Percentiles rank a stretch among this genome's conserved stretches.
phyloP scores from a whole-genome alignment of 2,329 filamentous ascomycete species.

The Botrytis paeoniae region DNA sequence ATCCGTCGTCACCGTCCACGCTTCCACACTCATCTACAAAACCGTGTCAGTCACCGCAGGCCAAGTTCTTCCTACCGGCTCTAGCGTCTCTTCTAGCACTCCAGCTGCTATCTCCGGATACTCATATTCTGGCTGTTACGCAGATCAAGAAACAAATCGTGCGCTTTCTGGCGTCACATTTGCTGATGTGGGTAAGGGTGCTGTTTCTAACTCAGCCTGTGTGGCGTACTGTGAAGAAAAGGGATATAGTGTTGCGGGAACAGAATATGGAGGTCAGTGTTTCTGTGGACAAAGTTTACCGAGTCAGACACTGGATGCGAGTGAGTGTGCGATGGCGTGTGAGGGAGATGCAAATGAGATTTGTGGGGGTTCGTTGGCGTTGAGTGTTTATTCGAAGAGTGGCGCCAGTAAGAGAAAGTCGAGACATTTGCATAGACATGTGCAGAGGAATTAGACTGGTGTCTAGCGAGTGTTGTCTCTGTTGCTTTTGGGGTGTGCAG shows the following conservation, averaged over 20 bases:
- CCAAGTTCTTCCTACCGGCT: constrained; percentile 26
- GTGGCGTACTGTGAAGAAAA: constrained; percentile 46
- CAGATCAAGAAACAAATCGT: constrained; percentile 39
- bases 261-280: constrained; percentile 48
- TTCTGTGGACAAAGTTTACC: constrained; percentile 46
- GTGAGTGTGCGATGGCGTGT: constrained; percentile 48
- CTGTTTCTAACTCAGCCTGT: constrained; percentile 47
- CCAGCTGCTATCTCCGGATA: constrained; percentile 36
- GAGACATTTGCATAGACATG: constrained; percentile 17
- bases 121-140: constrained; percentile 46
- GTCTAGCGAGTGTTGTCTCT: not conserved
- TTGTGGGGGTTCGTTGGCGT: constrained; percentile 50
- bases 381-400: constrained; percentile 41
- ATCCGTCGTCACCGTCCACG: constrained; percentile 20
- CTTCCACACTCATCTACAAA: constrained; percentile 47
- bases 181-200: constrained; percentile 41
- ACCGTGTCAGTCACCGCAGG: constrained; percentile 31
- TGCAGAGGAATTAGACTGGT: not conserved
- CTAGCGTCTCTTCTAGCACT: constrained; percentile 28
- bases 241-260: constrained; percentile 48
- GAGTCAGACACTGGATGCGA: constrained; percentile 45
- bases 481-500: not conserved
- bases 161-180: constrained; percentile 43
- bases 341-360: constrained; percentile 47
- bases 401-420: not conserved